Percentiles rank a stretch among this genome's conserved stretches.
These are phyloP conservation scores for Rhododendron molle DNA, from an alignment of 148 eudicot species.

Conservation along the genomic window DNA sequence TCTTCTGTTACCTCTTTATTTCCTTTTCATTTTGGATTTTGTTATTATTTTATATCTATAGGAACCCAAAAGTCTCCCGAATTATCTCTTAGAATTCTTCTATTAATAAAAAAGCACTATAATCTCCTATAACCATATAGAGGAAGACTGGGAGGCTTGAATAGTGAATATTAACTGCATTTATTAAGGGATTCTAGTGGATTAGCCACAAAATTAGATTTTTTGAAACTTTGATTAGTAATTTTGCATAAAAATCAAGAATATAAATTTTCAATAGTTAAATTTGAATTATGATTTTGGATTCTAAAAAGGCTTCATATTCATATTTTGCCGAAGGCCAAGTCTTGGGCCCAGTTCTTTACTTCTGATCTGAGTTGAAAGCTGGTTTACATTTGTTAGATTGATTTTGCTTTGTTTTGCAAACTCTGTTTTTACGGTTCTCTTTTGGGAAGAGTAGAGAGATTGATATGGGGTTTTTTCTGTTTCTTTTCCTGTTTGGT, in stretches of 20 bases:
- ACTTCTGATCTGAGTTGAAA: background rate
- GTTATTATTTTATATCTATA: background rate
- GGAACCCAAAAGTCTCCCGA: background rate
- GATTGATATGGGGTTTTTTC: background rate
- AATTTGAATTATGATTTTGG: background rate
- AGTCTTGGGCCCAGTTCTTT: background rate
- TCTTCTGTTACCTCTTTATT: background rate
- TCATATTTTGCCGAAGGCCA: background rate
- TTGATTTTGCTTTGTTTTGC: background rate
- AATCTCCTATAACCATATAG: background rate
- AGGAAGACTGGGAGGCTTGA: background rate
- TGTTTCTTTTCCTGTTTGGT: background rate
- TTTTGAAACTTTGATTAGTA: background rate
- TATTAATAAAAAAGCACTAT: background rate
- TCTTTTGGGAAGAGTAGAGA: background rate
- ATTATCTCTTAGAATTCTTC: background rate
- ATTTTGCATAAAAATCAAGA: background rate
- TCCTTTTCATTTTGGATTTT: background rate
- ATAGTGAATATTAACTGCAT: background rate
- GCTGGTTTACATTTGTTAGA: background rate
- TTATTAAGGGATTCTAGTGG: background rate
- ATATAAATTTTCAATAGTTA: background rate
- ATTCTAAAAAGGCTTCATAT: background rate
- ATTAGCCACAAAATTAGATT: background rate
- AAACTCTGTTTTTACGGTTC: background rate